These are phyloP conservation scores for Choanephora cucurbitarum DNA, from an alignment of 371 early-diverging fungal species.

Conservation along the genomic window DNA sequence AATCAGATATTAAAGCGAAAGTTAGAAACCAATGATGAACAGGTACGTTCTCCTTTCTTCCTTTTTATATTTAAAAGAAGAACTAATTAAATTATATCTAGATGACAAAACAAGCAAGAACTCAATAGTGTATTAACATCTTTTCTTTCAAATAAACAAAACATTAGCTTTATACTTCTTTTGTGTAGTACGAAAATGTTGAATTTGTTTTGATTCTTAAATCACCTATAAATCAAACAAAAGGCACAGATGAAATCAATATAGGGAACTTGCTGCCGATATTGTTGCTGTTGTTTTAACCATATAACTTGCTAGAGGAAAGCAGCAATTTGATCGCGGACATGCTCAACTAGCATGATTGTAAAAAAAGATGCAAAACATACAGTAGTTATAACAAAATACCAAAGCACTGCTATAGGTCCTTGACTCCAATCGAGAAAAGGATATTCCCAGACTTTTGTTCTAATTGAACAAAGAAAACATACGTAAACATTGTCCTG, in stretches of 20 bases:
- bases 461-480: constrained; percentile 23
- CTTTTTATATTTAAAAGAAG: neutral
- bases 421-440: constrained; percentile 56
- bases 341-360: constrained; percentile 33
- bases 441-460: constrained; percentile 49
- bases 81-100: neutral
- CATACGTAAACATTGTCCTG: neutral
- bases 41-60: constrained; percentile 1
- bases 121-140: neutral
- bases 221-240: too few relatives aligned
- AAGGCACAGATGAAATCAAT: too few relatives aligned
- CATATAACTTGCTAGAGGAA: neutral
- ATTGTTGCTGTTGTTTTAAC: neutral
- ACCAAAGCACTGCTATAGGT: constrained; percentile 38
- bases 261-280: too few relatives aligned
- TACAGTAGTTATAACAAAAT: constrained; percentile 34
- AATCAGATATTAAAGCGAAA: constrained; percentile 11
- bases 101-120: neutral
- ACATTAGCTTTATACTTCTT: too few relatives aligned
- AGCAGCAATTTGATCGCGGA: constrained; percentile 35
- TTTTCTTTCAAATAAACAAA: neutral
- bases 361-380: constrained; percentile 43
- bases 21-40: constrained; percentile 7
- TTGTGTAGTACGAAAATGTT: too few relatives aligned
- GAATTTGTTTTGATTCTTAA: too few relatives aligned